Evolutionary conservation across 371 early-diverging fungal species (phyloP), one percentile per base, ranked within the genome.

Genomic region (Mucor piriformis): DNA sequence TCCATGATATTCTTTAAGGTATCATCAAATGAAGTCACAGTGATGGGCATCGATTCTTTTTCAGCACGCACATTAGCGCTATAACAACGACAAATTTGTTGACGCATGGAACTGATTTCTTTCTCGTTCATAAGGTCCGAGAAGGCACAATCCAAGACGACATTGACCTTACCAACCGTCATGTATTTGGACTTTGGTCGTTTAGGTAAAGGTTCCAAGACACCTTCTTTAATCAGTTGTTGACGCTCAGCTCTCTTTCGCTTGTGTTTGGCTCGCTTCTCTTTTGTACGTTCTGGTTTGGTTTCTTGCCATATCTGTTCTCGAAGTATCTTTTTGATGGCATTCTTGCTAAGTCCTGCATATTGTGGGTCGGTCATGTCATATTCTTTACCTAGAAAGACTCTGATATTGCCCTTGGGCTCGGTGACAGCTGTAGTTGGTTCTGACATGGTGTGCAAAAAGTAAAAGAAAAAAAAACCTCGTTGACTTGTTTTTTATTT

Each of bases 61-160:
- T 76, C 57, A 2, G 80, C 73, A 24, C 76, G 69, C 6, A 62
- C 67, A 69, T 92, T 92, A 49, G 70, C 76, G 37, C 89, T 77
- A 61, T 93, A 90, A 66, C 89, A 88, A 10, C 88, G 83, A 7
- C 68, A 73, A 32, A 90, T 67, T 73, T 91, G 90, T 55, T 80
- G 73, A 67, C 82, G 81, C 62, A 90, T 73, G 1, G 89, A 88
- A 34, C 81, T 77, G 35, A 87, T 72, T 58, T 92, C 90, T 70
- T 86, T 88, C 10, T 86, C 85, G 11, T 58, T 73, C 95, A 95
- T 95, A 44, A 83, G 74, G 16, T 85, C 79, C 44, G 92, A 91
- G 73, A 91, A 93, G 1, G 83, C 75, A 78, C 88, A 85, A 64
- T 93, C 93, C 13, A 93, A 68, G 1, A 91, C 81, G 29, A 95